Evolutionary conservation across 2,329 filamentous ascomycete species (phyloP).

Genomic region (Teratosphaeria nubilosa): DNA sequence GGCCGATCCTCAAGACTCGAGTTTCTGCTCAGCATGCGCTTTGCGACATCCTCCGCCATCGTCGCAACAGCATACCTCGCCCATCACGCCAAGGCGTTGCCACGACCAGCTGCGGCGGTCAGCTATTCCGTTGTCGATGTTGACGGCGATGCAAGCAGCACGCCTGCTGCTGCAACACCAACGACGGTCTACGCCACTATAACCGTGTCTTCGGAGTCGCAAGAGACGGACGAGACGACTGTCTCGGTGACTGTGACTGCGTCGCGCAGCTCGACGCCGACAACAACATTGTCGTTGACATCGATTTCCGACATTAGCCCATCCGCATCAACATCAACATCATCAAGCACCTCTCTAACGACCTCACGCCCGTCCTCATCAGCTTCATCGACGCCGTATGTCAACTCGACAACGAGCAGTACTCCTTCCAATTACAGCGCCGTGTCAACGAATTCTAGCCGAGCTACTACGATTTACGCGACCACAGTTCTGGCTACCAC

Average conservation of each 20-base stretch:
- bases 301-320: neutral
- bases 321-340: neutral
- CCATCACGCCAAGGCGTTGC: conserved; percentile 16
- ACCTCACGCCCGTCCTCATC: neutral
- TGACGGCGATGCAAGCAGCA: conserved; percentile 14
- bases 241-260: conserved; percentile 3
- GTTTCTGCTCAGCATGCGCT: conserved; percentile 3
- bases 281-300: neutral
- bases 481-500: neutral
- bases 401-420: neutral
- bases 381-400: neutral
- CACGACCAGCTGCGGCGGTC: conserved; percentile 11
- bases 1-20: neutral
- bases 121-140: conserved; percentile 24
- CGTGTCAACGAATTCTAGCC: neutral
- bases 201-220: conserved; percentile 7
- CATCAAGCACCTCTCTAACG: neutral
- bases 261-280: neutral
- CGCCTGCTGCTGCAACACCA: neutral
- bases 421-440: neutral
- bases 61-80: conserved; percentile 14
- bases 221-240: conserved; percentile 5
- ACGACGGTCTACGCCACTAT: conserved; percentile 17
- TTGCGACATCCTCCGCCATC: conserved; percentile 1
- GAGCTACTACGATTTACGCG: neutral